phyloP scores from a whole-genome alignment of 2,329 filamentous ascomycete species.

The Fusarium sp. region DNA sequence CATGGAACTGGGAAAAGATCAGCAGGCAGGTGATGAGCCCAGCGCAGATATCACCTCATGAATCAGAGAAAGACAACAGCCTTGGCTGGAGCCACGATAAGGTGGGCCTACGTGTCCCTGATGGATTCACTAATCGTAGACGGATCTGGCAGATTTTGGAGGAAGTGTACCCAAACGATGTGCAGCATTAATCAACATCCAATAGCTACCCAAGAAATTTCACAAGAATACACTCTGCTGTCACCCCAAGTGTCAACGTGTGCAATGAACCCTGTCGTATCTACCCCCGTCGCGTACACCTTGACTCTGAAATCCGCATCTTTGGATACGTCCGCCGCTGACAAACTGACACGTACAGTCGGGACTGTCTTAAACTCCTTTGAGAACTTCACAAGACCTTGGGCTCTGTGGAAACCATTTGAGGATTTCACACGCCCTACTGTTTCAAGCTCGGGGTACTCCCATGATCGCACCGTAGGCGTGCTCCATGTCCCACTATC shows the following conservation, averaged over 20 bases:
- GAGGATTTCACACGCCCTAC: too few relatives aligned
- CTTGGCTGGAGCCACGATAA: not conserved
- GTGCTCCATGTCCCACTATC: too few relatives aligned
- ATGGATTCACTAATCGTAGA: conserved; percentile 7
- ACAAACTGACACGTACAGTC: too few relatives aligned
- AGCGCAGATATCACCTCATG: not conserved
- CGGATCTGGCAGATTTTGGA: conserved; percentile 29
- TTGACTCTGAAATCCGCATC: not conserved
- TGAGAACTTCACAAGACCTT: too few relatives aligned
- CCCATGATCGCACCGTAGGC: too few relatives aligned
- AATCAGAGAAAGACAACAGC: not conserved
- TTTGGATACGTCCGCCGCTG: not conserved
- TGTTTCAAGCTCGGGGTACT: too few relatives aligned
- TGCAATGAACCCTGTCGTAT: not conserved
- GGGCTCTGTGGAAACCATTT: too few relatives aligned
- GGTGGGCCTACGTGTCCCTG: not conserved
- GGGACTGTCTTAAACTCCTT: too few relatives aligned
- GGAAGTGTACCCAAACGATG: conserved; percentile 9
- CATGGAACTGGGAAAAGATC: conserved; percentile 22
- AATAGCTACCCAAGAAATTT: not conserved
- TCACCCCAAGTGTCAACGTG: not conserved
- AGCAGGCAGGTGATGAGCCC: conserved; percentile 3
- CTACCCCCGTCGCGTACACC: not conserved
- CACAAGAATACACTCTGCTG: not conserved
- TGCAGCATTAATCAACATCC: not conserved